Evolutionary conservation across 2,329 filamentous ascomycete species (phyloP), one percentile per base, ranked within the genome.

Genomic region (Ophiognomonia clavigignenti-juglandacearum): DNA sequence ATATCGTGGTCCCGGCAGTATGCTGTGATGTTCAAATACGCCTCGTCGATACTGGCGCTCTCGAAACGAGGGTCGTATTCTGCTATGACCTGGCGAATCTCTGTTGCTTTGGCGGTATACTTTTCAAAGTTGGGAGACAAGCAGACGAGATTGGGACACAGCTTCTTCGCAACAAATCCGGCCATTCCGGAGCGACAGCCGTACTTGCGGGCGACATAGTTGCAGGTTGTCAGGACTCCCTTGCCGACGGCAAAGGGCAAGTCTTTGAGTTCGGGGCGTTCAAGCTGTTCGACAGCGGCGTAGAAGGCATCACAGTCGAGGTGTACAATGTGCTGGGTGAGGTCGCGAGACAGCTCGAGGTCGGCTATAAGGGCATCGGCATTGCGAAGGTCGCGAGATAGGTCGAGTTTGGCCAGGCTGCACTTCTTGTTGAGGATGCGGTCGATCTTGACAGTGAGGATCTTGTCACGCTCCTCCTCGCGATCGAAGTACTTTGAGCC

Each of bases 301-400:
- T 93, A 98, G 66, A 98, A 98, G 14, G 93, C 93, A 70, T 98
- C 93, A 66, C 93, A 97, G 64, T 98, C 93, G 39, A 97, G 79
- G 62, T 98, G 93, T 1, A 97, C 85, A 20, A 97, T 80, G 48
- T 81, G 74, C 63, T 97, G 93, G 1, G 83, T 85, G 29, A 98
- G 71, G 60, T 97, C 91, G 39, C 93, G 78, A 1, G 77, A 75
- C 7, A 82, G 62, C 60, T 98, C 93, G 18, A 96, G 76, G 57
- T 92, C 82, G 1, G 82, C 74, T 44, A 97, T 83, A 51, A 88
- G 82, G 52, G 88, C 83, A 62, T 97, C 91, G 18, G 88, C 90
- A 48, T 81, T 81, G 37, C 86, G 83, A 24, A 85, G 66, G 50
- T 96, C 86, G 26, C 76, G 73, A 35, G 80, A 80, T 24, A 96